Percentiles rank a stretch among this genome's conserved stretches.
phyloP scores from a whole-genome alignment of 129 eudicot genomes.

The Flaveria bidentis region DNA sequence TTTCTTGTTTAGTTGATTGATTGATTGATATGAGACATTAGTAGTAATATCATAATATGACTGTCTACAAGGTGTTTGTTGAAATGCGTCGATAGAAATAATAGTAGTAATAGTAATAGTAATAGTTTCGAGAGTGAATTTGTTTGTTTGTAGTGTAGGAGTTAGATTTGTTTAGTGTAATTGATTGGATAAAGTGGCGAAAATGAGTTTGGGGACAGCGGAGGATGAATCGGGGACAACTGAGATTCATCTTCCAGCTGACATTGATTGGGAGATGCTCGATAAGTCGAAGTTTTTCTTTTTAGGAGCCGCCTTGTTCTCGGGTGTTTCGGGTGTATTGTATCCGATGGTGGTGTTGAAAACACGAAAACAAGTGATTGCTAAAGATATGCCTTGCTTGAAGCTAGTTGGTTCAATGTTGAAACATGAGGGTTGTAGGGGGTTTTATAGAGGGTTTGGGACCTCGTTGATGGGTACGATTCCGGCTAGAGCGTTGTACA shows the following conservation, averaged over 20 bases:
- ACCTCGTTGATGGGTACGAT: conserved; percentile 84
- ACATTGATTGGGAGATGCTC: conserved; percentile 86
- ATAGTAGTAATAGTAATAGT: neutral
- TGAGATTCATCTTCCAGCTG: conserved; percentile 83
- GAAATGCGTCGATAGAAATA: conserved; percentile 17
- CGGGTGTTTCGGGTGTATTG: conserved; percentile 68
- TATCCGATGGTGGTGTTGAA: conserved; percentile 89
- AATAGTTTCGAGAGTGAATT: neutral
- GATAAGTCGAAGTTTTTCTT: conserved; percentile 82
- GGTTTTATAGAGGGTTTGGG: conserved; percentile 81
- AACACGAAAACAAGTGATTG: conserved; percentile 69
- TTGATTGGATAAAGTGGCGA: conserved; percentile 46
- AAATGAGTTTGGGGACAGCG: conserved; percentile 72
- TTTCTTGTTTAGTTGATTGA: neutral
- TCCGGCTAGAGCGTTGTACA: conserved; percentile 81
- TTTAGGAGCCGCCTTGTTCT: conserved; percentile 76
- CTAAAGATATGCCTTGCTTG: conserved; percentile 43
- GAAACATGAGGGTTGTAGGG: conserved; percentile 58
- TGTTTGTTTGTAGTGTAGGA: neutral
- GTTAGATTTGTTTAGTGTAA: neutral
- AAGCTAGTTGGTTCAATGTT: conserved; percentile 52
- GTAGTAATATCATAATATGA: no score
- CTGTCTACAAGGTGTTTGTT: conserved; percentile 25
- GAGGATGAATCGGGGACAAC: conserved; percentile 63
- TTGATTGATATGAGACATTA: neutral